Evolutionary conservation across 441 rosid genomes (phyloP).

Genomic region (Iberis amara): DNA sequence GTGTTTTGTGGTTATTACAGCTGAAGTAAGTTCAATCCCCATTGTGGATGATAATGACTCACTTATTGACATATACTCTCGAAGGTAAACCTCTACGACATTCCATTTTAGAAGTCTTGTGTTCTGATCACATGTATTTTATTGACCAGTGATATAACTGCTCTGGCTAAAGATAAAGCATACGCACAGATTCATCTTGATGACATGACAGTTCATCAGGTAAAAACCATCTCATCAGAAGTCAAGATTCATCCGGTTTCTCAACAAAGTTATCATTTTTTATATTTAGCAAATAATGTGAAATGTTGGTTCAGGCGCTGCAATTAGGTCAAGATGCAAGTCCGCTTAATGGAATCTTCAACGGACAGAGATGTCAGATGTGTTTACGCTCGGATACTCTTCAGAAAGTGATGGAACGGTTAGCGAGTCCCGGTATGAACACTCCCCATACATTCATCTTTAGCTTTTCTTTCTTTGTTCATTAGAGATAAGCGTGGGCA

Average conservation of each 20-base stretch:
- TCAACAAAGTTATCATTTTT: background rate
- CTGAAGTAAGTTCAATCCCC: conserved; percentile 91
- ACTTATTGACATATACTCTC: conserved; percentile 80
- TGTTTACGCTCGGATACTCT: conserved; percentile 64
- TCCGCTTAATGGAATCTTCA: conserved; percentile 46
- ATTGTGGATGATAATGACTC: conserved; percentile 95
- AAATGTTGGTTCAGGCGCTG: conserved; percentile 53
- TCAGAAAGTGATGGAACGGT: conserved; percentile 67
- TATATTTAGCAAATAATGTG: background rate
- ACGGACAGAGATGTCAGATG: conserved; percentile 86
- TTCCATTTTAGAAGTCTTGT: background rate
- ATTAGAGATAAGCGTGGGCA: no score
- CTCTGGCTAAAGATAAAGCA: conserved; percentile 91
- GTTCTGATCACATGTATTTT: conserved; percentile 24
- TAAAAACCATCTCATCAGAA: conserved; percentile 27
- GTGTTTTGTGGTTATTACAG: conserved; percentile 41
- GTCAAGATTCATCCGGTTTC: conserved; percentile 1
- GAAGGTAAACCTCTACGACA: conserved; percentile 48
- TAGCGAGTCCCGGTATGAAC: conserved; percentile 69
- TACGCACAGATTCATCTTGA: conserved; percentile 87
- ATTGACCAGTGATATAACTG: conserved; percentile 79
- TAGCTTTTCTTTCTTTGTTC: background rate
- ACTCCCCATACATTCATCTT: background rate
- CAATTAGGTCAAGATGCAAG: conserved; percentile 83
- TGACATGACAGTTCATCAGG: conserved; percentile 90